A percentile compares a stretch with the other conserved stretches of the same genome.
These are phyloP conservation scores for Hippophae gyantsensis DNA, from an alignment of 306 rosid species.

Conservation along the genomic window DNA sequence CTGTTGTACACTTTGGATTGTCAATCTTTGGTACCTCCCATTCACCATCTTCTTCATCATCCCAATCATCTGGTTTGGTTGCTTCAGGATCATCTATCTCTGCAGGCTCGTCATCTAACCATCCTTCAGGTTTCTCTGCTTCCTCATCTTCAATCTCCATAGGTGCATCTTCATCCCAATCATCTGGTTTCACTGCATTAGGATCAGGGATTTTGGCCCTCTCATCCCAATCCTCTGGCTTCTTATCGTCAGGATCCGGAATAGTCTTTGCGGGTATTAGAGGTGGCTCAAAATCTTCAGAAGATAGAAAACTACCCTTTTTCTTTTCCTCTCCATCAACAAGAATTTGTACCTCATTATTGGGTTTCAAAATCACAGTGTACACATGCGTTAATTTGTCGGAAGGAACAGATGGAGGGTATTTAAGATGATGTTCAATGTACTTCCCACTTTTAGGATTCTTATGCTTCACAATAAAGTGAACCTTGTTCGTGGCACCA, in stretches of 20 bases:
- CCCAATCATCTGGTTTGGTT: constrained; percentile 87
- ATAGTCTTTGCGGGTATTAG: constrained; percentile 79
- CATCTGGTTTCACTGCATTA: constrained; percentile 85
- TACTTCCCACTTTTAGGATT: constrained; percentile 76
- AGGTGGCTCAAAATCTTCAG: constrained; percentile 84
- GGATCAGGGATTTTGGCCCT: constrained; percentile 79
- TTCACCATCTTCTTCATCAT: constrained; percentile 91
- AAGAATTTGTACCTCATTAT: constrained; percentile 30
- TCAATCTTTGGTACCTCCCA: constrained; percentile 82
- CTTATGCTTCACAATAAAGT: constrained; percentile 89
- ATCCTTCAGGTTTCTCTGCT: constrained; percentile 94
- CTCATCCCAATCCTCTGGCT: constrained; percentile 99
- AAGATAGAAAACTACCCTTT: constrained; percentile 45
- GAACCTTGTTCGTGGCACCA: constrained; percentile 95
- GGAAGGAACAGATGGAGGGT: constrained; percentile 75
- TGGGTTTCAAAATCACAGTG: constrained; percentile 64
- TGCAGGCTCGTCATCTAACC: constrained; percentile 97
- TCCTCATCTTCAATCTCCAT: constrained; percentile 79
- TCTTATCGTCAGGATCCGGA: constrained; percentile 88
- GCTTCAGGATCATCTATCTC: constrained; percentile 90
- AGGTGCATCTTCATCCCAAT: constrained; percentile 98
- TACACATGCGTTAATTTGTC: constrained; percentile 87
- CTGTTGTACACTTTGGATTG: constrained; percentile 62
- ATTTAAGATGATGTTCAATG: constrained; percentile 83
- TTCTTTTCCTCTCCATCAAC: constrained; percentile 50